A percentile compares a stretch with the other conserved stretches of the same genome.
These are phyloP conservation scores for Populus alba DNA, from an alignment of 345 rosid genomes.

Conservation along the genomic window DNA sequence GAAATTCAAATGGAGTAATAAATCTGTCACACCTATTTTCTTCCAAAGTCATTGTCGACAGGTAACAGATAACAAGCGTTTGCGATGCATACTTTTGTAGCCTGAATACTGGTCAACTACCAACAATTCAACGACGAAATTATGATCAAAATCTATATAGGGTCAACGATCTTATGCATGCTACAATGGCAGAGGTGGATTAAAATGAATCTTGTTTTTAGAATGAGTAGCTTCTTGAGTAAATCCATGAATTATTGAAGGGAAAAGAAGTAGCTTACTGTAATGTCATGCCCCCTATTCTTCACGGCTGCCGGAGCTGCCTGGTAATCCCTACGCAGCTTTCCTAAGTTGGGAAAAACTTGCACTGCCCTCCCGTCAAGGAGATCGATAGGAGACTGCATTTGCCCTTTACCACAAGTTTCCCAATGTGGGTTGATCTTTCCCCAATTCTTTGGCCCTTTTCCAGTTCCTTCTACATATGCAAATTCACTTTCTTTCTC, in stretches of 20 bases:
- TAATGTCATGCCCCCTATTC: constrained; percentile 67
- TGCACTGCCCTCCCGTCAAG: constrained; percentile 19
- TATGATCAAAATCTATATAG: neutral
- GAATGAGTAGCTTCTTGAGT: neutral
- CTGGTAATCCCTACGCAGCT: constrained; percentile 43
- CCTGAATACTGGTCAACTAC: neutral
- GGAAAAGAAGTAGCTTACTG: constrained; percentile 25
- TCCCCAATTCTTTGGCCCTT: constrained; percentile 57
- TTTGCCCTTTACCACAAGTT: constrained; percentile 46
- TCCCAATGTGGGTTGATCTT: constrained; percentile 46
- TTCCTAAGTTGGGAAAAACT: constrained; percentile 25
- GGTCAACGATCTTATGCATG: neutral
- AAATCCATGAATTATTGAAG: neutral
- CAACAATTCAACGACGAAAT: neutral
- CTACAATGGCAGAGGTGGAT: neutral
- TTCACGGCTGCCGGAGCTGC: constrained; percentile 52
- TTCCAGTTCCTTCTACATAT: constrained; percentile 34
- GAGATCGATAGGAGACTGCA: constrained; percentile 73
- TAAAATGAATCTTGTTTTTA: neutral
- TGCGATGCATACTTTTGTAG: neutral
- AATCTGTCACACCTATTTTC: neutral
- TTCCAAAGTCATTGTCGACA: neutral
- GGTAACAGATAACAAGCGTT: too few relatives aligned
- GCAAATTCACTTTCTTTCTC: constrained; percentile 43
- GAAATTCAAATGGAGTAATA: neutral